phyloP scores from a whole-genome alignment of 2,329 filamentous ascomycete species.

The Nigrograna mackinnonii region DNA sequence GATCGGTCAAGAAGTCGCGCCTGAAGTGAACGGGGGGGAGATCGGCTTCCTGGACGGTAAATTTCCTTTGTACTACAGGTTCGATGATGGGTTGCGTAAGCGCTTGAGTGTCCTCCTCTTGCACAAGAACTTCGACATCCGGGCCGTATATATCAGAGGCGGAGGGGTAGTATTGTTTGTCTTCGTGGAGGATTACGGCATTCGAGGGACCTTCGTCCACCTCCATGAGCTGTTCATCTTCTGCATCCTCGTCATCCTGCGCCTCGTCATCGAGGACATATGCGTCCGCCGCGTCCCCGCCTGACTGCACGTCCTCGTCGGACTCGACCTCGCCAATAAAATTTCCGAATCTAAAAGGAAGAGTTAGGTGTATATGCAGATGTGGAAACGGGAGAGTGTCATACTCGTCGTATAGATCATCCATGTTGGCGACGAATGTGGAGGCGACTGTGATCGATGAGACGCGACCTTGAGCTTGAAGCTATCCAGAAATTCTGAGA shows the following conservation, averaged over 20 bases:
- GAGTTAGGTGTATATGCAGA: constrained; percentile 17
- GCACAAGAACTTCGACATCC: constrained; percentile 92
- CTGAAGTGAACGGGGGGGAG: constrained; percentile 87
- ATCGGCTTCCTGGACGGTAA: constrained; percentile 89
- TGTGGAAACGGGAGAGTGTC: constrained; percentile 1
- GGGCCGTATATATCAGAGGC: constrained; percentile 92
- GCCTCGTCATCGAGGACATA: constrained; percentile 76
- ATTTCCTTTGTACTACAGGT: constrained; percentile 93
- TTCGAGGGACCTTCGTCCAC: constrained; percentile 92
- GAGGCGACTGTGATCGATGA: neutral
- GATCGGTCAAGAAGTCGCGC: constrained; percentile 88
- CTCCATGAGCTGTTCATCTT: constrained; percentile 89
- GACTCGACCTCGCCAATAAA: constrained; percentile 95
- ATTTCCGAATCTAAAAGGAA: constrained; percentile 83
- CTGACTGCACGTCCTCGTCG: constrained; percentile 81
- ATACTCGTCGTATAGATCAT: constrained; percentile 97
- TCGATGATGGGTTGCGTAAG: constrained; percentile 91
- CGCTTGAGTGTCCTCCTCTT: constrained; percentile 96
- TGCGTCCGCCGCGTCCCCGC: constrained; percentile 75
- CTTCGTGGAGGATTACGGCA: constrained; percentile 96
- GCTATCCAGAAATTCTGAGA: constrained; percentile 27
- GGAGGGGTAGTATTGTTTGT: constrained; percentile 99
- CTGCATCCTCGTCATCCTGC: constrained; percentile 53
- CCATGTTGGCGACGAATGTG: constrained; percentile 61
- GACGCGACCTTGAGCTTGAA: constrained; percentile 16